Base-by-base conservation (phyloP, 2,329 filamentous ascomycete genomes). In the Laburnicola sp. region DNA sequence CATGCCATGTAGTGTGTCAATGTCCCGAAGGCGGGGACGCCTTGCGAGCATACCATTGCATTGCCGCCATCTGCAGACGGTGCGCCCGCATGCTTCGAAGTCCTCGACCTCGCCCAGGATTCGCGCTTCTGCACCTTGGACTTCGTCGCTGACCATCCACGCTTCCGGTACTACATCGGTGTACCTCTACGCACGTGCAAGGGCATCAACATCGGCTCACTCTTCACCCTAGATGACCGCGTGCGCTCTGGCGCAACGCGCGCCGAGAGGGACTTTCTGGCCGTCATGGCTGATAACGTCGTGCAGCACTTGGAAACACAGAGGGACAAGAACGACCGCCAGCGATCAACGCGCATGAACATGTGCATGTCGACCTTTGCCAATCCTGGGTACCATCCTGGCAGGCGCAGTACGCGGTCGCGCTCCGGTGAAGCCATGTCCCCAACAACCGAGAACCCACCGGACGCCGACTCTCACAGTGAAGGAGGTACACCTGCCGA, bases 41-140 rank as follows among this genome's bases (percentile, higher is more conserved):
- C 74, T 6, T 74, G 71, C 50, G 70, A 72, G 54, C 57, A 69
- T 46, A 65, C 68, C 6, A 55, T 70, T 32, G 50, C 58, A 4
- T 45, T 62, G 4, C 40, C 48, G 5, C 50, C 62, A 32, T 30
- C 50, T 9, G 27, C 48, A 32, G 59, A 64, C 21, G 65, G 65
- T 7, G 62, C 71, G 21, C 66, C 69, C 5, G 65, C 68, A 10
- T 76, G 75, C 79, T 69, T 69, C 45, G 71, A 73, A 37, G 63
- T 70, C 10, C 59, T 65, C 31, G 70, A 74, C 40, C 60, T 65
- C n/a, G 56, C 62, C 25, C 28, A 66, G 35, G 72, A 74, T 43
- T 49, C 50, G 2, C 66, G 70, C 2, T 74, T 69, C 63, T 64
- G 61, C 32, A 49, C 62, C 10, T 54, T 68, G 6, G 57, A 63